Conservation (phyloP, 1,284 basidiomycete species). For the Porodaedalea pini region DNA sequence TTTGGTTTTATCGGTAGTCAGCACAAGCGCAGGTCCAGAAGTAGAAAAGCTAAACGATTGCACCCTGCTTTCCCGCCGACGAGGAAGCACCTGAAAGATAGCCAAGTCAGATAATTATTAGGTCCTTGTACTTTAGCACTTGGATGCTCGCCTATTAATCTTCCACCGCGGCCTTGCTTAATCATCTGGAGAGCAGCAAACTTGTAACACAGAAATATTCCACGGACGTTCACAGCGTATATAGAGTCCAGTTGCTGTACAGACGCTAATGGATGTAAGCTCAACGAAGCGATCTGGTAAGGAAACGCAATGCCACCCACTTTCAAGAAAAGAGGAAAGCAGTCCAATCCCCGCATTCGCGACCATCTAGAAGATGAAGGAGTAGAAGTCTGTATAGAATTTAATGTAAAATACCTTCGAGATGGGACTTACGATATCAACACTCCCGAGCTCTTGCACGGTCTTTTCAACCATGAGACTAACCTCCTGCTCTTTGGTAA, state of each 20-base stretch:
- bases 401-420: not conserved
- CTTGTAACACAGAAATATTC: conserved; percentile 22
- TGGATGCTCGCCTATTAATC: conserved; percentile 13
- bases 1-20: not conserved
- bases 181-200: conserved; percentile 23
- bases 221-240: conserved; percentile 20
- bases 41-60: not conserved
- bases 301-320: not conserved
- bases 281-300: not conserved
- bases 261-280: conserved; percentile 7
- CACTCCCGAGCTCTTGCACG: conserved; percentile 21
- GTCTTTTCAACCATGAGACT: conserved; percentile 19
- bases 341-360: conserved; percentile 20
- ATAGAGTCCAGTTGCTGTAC: conserved; percentile 15
- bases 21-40: not conserved
- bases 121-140: not conserved
- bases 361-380: no score
- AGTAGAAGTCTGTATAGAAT: not conserved
- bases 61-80: conserved; percentile 11
- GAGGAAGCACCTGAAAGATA: conserved; percentile 10
- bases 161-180: conserved; percentile 20
- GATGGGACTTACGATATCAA: conserved; percentile 24
- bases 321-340: not conserved
- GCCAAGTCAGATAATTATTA: not conserved
- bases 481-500: conserved; percentile 23